Percentiles rank a stretch among this genome's conserved stretches.
These are phyloP conservation scores for Smittium mucronatum DNA, from an alignment of 371 early-diverging fungal species.

Conservation along the genomic window DNA sequence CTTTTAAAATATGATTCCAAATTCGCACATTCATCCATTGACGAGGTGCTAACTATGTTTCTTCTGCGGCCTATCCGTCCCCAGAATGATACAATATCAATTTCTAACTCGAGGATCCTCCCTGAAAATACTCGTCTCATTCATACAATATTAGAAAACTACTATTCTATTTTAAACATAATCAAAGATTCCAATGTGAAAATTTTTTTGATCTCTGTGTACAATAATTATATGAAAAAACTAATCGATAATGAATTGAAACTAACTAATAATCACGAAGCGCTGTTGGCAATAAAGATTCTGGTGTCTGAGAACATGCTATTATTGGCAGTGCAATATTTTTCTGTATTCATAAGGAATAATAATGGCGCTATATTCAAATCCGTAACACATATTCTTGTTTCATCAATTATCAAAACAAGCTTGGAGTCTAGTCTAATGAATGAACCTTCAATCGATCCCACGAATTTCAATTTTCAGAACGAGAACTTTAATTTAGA, in stretches of 20 bases:
- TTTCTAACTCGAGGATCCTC: background rate
- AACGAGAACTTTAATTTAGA: too few species aligned
- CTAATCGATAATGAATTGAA: background rate
- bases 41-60: background rate
- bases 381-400: background rate
- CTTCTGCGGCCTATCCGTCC: too few species aligned
- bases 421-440: too few species aligned
- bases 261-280: background rate
- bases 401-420: background rate
- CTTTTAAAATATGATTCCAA: background rate
- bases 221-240: background rate
- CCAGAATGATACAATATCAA: too few species aligned
- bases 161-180: background rate
- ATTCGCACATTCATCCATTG: background rate
- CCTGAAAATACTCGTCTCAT: background rate
- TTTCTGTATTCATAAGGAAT: background rate
- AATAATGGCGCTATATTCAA: background rate
- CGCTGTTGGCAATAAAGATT: background rate
- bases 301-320: background rate
- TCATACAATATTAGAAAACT: background rate
- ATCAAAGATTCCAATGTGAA: background rate
- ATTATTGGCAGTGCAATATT: background rate
- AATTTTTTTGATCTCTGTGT: background rate
- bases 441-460: too few species aligned
- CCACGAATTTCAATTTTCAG: too few species aligned